Evolutionary conservation across 1,139 yeast species (phyloP).

Genomic region (Barnettozyma hawaiiensis): DNA sequence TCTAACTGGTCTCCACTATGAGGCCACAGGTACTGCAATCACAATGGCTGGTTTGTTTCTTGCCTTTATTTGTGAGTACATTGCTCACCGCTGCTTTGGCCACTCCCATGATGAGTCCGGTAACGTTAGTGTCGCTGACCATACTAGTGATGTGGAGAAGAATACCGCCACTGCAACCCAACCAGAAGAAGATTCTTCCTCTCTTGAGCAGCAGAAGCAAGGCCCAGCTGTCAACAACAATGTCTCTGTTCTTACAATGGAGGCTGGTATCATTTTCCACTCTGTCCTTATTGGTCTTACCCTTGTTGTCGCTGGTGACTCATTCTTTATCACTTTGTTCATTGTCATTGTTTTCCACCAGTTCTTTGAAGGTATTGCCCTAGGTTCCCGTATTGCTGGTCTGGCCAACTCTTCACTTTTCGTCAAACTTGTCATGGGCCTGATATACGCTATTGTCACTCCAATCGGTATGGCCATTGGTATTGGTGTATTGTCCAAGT

Average conservation of each 20-base stretch:
- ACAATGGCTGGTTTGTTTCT: constrained; percentile 19
- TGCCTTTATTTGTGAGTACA: constrained; percentile 15
- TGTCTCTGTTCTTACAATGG: constrained; percentile 32
- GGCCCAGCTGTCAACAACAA: constrained; percentile 2
- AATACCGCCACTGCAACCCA: background rate
- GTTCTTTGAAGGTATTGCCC: constrained; percentile 78
- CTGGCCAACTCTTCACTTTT: constrained; percentile 17
- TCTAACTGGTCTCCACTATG: constrained; percentile 14
- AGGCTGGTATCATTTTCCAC: constrained; percentile 69
- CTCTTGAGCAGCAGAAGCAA: no score
- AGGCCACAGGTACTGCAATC: constrained; percentile 16
- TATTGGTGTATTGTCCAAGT: constrained; percentile 61
- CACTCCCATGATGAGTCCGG: constrained; percentile 1
- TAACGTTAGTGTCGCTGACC: background rate
- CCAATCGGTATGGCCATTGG: constrained; percentile 81
- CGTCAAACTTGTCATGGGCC: constrained; percentile 34
- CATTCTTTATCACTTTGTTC: constrained; percentile 64
- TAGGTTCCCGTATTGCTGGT: constrained; percentile 71
- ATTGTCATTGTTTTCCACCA: constrained; percentile 79
- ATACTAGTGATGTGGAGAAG: background rate
- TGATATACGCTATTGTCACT: constrained; percentile 60
- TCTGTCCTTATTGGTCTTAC: constrained; percentile 67
- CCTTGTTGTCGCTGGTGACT: constrained; percentile 47
- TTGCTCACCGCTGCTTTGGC: constrained; percentile 11
- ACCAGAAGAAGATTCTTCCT: no score